Evolutionary conservation across 805 yeast genomes (phyloP), one percentile per base, ranked within the genome.

Genomic region (Saccharomyces jurei): DNA sequence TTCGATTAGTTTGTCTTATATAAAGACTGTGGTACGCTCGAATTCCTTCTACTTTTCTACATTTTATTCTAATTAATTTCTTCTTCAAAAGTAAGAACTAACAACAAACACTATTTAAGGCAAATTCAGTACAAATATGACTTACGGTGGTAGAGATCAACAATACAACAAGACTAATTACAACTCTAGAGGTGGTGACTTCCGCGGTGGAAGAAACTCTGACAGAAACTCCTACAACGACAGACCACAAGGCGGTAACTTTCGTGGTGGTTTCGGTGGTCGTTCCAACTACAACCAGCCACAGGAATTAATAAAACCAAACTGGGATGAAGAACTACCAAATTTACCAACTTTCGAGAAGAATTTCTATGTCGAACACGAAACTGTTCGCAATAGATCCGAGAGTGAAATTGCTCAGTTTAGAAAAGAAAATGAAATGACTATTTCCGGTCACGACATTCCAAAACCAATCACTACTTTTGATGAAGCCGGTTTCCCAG

Each of bases 401-500:
- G 90, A 85, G 1, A 78, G 71, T 41, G 97, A 92, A 56, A 80
- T 94, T 61, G 72, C 68, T 28, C 78, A 75, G 49, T 94, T 91
- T 79, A 86, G 99, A 79, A 79, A 79, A 57, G 83, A 83, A 65
- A 78, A 85, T 71, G 92, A 89, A 67, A 94, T 94, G 98, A 84
- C 86, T 57, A 80, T 87, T 58, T 71, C 75, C 56, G 99, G 99
- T 65, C 70, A 76, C 50, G 87, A 90, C 62, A 89, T 94, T 64
- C 98, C 98, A 64, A 87, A 90, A 76, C 99, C 99, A 66, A 87
- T 94, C 68, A 84, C 92, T 63, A 66, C 81, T 50, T 94, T 94
- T 65, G 97, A 94, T 62, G 98, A 94, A 78, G 97, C 97, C 69
- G 97, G 97, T 50, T 92, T 94, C 81, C 99, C 99, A 61, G 87